Evolutionary conservation across 2,329 filamentous ascomycete species (phyloP).

Genomic region (Lachnellula cervina): DNA sequence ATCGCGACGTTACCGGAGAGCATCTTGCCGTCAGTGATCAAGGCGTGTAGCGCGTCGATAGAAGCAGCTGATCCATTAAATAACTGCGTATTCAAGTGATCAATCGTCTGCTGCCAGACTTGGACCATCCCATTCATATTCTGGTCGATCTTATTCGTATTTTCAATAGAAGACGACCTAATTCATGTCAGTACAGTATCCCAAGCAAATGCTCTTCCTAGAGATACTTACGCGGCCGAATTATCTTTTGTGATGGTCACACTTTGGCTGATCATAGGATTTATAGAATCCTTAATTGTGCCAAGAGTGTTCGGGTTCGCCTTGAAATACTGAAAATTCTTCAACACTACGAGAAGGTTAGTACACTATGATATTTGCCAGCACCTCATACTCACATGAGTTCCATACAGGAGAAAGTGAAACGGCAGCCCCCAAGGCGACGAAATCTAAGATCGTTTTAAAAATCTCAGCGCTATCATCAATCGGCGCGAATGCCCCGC

Average conservation of each 20-base stretch:
- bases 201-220: background rate
- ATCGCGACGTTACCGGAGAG: conserved; percentile 13
- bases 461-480: background rate
- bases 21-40: conserved; percentile 31
- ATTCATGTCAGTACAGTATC: background rate
- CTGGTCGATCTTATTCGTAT: background rate
- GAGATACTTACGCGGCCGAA: background rate
- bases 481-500: background rate
- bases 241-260: background rate
- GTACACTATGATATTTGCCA: background rate
- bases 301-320: background rate
- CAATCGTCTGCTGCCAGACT: background rate
- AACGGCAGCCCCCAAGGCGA: background rate
- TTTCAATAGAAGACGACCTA: background rate
- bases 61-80: conserved; percentile 25
- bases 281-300: background rate
- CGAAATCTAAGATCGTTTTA: background rate
- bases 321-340: background rate
- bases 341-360: background rate
- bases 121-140: background rate
- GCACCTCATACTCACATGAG: background rate
- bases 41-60: conserved; percentile 20
- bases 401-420: background rate
- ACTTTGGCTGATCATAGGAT: background rate
- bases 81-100: conserved; percentile 8